Evolutionary conservation across 257 asterid genomes (phyloP).

Genomic region (Avicennia marina): DNA sequence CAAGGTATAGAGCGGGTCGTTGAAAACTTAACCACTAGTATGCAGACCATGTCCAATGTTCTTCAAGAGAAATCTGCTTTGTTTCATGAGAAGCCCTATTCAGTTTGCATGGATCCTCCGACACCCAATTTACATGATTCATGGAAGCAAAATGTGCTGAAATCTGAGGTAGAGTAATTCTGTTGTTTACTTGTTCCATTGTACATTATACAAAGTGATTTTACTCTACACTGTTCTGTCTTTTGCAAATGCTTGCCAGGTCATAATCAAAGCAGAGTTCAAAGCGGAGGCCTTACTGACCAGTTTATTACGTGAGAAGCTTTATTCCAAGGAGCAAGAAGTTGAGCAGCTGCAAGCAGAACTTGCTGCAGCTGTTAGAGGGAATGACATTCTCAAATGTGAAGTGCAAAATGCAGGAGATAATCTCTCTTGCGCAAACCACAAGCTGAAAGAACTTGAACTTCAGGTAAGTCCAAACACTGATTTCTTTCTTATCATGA

Average conservation of each 20-base stretch:
- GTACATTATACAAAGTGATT: not conserved
- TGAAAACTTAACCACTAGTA: slow-evolving; percentile 53
- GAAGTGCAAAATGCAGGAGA: slow-evolving; percentile 83
- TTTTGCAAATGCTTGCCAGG: slow-evolving; percentile 33
- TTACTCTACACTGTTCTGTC: not conserved
- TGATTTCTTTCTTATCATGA: too few relatives aligned
- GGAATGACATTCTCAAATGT: slow-evolving; percentile 73
- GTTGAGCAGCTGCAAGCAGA: slow-evolving; percentile 92
- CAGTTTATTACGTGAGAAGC: slow-evolving; percentile 74
- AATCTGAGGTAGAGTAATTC: slow-evolving; percentile 14
- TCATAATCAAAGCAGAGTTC: slow-evolving; percentile 51
- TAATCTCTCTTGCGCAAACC: slow-evolving; percentile 66
- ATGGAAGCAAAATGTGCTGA: slow-evolving; percentile 24
- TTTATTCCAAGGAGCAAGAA: slow-evolving; percentile 73
- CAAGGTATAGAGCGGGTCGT: slow-evolving; percentile 80
- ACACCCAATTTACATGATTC: slow-evolving; percentile 24
- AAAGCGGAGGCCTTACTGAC: slow-evolving; percentile 86
- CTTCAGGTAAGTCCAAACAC: slow-evolving; percentile 52
- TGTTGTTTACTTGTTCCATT: not conserved
- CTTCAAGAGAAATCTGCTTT: slow-evolving; percentile 43
- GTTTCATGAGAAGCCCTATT: slow-evolving; percentile 31
- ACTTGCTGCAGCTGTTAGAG: slow-evolving; percentile 80
- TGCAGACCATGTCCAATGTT: slow-evolving; percentile 45
- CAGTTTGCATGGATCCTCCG: slow-evolving; percentile 24
- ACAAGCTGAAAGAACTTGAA: slow-evolving; percentile 79